Conservation (phyloP, 768 basidiomycete genomes). For the Pleurotus platypus region DNA sequence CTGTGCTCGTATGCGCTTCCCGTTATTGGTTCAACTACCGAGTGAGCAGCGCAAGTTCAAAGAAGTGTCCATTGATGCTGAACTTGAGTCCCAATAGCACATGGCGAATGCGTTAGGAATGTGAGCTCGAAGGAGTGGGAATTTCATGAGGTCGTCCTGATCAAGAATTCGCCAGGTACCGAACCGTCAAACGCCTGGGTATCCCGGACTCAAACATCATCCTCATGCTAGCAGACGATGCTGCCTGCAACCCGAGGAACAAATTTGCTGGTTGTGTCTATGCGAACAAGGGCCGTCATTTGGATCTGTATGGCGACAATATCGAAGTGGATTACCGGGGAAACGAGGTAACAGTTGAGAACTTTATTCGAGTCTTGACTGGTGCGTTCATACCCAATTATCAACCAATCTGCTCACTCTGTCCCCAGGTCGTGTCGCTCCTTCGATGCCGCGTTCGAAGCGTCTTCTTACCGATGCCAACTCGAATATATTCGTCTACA, state of each 20-base stretch:
- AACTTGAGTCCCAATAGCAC: slow-evolving; percentile 51
- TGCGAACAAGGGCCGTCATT: slow-evolving; percentile 73
- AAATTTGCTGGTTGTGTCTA: slow-evolving; percentile 90
- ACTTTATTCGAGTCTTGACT: slow-evolving; percentile 87
- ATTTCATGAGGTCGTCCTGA: slow-evolving; percentile 5
- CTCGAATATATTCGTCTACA: slow-evolving; percentile 94
- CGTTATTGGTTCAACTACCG: slow-evolving; percentile 99
- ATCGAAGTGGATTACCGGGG: slow-evolving; percentile 99
- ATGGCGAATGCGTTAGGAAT: slow-evolving; percentile 99
- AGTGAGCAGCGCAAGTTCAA: slow-evolving; percentile 41
- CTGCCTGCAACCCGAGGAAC: slow-evolving; percentile 90
- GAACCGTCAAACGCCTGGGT: slow-evolving; percentile 95
- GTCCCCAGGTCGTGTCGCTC: slow-evolving; percentile 70
- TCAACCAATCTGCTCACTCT: background rate
- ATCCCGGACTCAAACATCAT: slow-evolving; percentile 99
- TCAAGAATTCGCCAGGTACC: slow-evolving; percentile 60
- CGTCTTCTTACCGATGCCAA: slow-evolving; percentile 86
- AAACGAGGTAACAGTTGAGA: slow-evolving; percentile 97
- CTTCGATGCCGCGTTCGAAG: slow-evolving; percentile 87
- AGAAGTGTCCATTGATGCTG: too few species aligned
- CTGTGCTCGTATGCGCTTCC: slow-evolving; percentile 91
- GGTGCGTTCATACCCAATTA: slow-evolving; percentile 47
- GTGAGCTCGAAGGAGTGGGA: slow-evolving; percentile 37
- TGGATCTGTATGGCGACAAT: slow-evolving; percentile 93
- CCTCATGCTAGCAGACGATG: slow-evolving; percentile 97